Evolutionary conservation across 768 basidiomycete species (phyloP), one percentile per base, ranked within the genome.

Genomic region (Lentinula lateritia): DNA sequence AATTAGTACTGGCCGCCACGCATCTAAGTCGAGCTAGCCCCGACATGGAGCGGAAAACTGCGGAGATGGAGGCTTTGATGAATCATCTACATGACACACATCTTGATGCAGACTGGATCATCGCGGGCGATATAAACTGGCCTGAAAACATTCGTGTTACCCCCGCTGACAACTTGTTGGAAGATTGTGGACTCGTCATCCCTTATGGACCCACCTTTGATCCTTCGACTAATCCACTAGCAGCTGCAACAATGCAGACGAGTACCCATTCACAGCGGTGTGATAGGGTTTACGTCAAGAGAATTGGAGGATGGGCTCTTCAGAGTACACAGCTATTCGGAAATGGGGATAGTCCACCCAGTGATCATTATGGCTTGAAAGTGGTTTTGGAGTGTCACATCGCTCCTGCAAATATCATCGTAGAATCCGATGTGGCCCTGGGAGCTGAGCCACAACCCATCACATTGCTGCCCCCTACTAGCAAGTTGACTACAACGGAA

Each of bases 51-150:
- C 48, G 62, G 43, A 68, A 68, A 38, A 41, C 61, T 5, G 34
- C 61, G 16, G 68, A 69, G 48, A 28, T 69, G 35, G 38, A 43
- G 4, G 39, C 56, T 18, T 46, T 67, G 35, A 13, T 66, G 5
- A 3, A 36, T 1, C 50, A 66, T 52, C 55, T 69, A 15, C 35
- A 56, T 4, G 43, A 35, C 15, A 28, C 52, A 12, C 53, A 63
- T 43, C 45, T 56, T 18, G 45, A 58, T 28, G 63, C 62, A 39
- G 65, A 66, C 35, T 64, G 58, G 63, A 55, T 69, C 18, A 43
- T 69, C 28, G 57, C 61, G 18, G 68, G 68, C 1, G 68, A 69
- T 50, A 60, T 58, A 18, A 69, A 69, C 50, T 53, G 61, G 39
- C 67, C 68, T 41, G 38, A 50, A 16, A 16, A 46, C 16, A 38